These are phyloP conservation scores for Arthroderma uncinatum DNA, from an alignment of 2,329 filamentous ascomycete genomes.

Conservation along the genomic window DNA sequence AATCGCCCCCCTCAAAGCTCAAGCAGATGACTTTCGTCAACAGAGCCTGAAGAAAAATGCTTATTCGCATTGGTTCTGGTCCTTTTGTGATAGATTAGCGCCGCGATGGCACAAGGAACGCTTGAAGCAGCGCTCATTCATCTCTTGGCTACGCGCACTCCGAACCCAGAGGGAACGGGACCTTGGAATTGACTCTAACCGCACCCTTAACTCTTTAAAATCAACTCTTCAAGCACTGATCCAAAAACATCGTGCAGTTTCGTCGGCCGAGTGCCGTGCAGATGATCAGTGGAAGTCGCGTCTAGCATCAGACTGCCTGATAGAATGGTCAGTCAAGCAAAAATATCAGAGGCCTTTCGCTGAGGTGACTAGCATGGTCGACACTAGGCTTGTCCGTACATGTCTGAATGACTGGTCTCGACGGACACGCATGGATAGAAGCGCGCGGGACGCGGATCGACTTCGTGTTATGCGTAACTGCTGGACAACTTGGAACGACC, in stretches of 20 bases:
- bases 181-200: slow-evolving; percentile 28
- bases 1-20: slow-evolving; percentile 26
- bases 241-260: slow-evolving; percentile 23
- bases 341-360: slow-evolving; percentile 33
- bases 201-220: slow-evolving; percentile 21
- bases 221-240: slow-evolving; percentile 27
- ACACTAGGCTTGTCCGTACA: slow-evolving; percentile 36
- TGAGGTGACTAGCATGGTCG: slow-evolving; percentile 35
- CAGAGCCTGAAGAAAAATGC: slow-evolving; percentile 23
- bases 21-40: slow-evolving; percentile 24
- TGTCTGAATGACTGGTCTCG: slow-evolving; percentile 42
- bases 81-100: slow-evolving; percentile 34
- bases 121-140: slow-evolving; percentile 31
- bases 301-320: slow-evolving; percentile 28
- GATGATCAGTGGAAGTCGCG: slow-evolving; percentile 24
- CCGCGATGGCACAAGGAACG: slow-evolving; percentile 34
- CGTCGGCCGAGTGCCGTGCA: slow-evolving; percentile 23
- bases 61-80: slow-evolving; percentile 38
- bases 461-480: slow-evolving; percentile 45
- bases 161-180: slow-evolving; percentile 31
- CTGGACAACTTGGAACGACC: slow-evolving; percentile 53
- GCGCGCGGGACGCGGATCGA: slow-evolving; percentile 42
- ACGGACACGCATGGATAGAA: slow-evolving; percentile 33
- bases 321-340: slow-evolving; percentile 34
- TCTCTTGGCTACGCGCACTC: slow-evolving; percentile 32